phyloP scores from a whole-genome alignment of 768 basidiomycete species.

The Trametes gibbosa region DNA sequence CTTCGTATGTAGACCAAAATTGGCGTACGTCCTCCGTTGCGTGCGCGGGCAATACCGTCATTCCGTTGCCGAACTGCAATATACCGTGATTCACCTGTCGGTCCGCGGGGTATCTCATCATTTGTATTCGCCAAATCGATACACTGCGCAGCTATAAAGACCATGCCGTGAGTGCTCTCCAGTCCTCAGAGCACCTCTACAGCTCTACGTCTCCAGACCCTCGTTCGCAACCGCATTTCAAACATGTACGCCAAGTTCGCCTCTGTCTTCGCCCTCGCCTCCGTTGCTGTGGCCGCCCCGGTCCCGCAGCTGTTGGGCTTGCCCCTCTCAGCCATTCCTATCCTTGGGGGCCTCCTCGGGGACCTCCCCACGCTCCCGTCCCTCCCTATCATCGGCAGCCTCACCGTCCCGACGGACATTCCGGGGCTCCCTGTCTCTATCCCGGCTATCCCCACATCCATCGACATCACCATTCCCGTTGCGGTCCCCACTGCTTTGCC shows the following conservation, averaged over 20 bases:
- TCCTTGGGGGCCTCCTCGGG: background rate
- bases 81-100: background rate
- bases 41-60: background rate
- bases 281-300: background rate
- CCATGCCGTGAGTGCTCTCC: background rate
- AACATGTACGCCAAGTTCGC: conserved; percentile 14
- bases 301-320: background rate
- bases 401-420: background rate
- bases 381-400: background rate
- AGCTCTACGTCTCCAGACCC: background rate
- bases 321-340: background rate
- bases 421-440: background rate
- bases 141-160: conserved; percentile 1
- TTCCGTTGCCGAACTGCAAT: background rate
- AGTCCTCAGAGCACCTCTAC: conserved; percentile 7
- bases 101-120: background rate
- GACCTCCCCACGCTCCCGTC: background rate
- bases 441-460: background rate
- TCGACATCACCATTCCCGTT: background rate
- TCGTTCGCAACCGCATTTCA: background rate
- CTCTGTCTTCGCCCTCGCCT: background rate
- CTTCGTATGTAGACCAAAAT: conserved; percentile 2
- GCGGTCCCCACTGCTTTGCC: background rate
- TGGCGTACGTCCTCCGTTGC: background rate
- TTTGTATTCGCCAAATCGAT: background rate